Conservation (phyloP, 75 land plant genomes). For the Adiantum capillusveneris region DNA sequence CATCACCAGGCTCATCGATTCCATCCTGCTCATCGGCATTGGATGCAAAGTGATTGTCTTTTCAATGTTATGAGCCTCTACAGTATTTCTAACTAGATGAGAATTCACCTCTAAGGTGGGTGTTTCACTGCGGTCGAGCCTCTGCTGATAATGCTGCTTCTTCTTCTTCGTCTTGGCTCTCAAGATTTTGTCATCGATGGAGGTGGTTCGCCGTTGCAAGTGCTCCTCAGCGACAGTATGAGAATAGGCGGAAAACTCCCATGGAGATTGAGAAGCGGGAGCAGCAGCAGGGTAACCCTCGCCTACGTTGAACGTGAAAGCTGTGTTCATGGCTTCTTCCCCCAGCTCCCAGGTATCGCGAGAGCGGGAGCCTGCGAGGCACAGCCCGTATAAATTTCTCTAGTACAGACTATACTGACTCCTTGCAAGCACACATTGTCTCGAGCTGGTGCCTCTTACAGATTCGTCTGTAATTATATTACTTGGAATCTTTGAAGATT, state of each 20-base stretch:
- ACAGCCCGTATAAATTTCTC: too few species aligned
- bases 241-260: slow-evolving; percentile 84
- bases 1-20: slow-evolving; percentile 24
- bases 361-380: too few species aligned
- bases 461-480: too few species aligned
- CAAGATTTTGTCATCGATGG: slow-evolving; percentile 71
- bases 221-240: slow-evolving; percentile 72
- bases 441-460: too few species aligned
- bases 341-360: too few species aligned
- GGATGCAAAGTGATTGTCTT: neutral
- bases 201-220: slow-evolving; percentile 61
- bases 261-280: slow-evolving; percentile 55
- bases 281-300: slow-evolving; percentile 4
- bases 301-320: slow-evolving; percentile 29
- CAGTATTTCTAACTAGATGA: too few species aligned
- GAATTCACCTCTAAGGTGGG: too few species aligned
- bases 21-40: slow-evolving; percentile 17
- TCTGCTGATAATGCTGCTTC: slow-evolving; percentile 18
- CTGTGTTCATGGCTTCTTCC: slow-evolving; percentile 24
- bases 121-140: too few species aligned
- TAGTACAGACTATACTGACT: too few species aligned
- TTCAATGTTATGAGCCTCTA: too few species aligned
- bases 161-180: neutral
- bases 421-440: too few species aligned
- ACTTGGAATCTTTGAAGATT: too few species aligned